These are phyloP conservation scores for Macrophomina pseudophaseolina DNA, from an alignment of 2,329 filamentous ascomycete species.

Conservation along the genomic window DNA sequence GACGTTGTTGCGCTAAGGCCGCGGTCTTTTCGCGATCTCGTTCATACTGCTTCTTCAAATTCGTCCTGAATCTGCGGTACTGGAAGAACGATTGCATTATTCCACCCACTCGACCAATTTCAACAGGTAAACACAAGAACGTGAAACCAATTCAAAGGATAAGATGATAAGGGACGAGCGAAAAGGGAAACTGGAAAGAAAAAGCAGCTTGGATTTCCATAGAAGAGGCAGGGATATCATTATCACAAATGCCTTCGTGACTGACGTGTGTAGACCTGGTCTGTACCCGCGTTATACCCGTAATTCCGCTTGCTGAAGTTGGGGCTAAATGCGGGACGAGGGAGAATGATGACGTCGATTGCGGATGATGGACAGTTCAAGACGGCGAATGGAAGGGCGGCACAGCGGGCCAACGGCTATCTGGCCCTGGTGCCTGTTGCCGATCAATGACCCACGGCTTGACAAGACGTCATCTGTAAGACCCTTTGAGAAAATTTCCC, in stretches of 20 bases:
- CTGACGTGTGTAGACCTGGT: neutral
- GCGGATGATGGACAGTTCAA: neutral
- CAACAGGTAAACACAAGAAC: too few species aligned
- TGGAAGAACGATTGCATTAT: constrained; percentile 37
- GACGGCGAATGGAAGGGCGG: neutral
- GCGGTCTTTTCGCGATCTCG: constrained; percentile 26
- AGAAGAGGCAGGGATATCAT: neutral
- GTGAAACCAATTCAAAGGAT: too few species aligned
- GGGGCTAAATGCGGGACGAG: neutral
- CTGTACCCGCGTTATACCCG: neutral
- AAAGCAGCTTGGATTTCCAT: neutral
- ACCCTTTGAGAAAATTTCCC: neutral
- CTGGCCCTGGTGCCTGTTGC: neutral
- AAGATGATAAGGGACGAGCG: too few species aligned
- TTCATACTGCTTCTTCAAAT: constrained; percentile 28
- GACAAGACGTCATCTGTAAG: neutral
- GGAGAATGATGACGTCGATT: constrained; percentile 8
- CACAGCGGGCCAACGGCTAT: neutral
- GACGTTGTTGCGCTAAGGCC: neutral
- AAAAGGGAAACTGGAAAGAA: neutral
- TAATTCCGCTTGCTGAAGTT: neutral
- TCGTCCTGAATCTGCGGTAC: constrained; percentile 32
- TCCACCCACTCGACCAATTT: neutral
- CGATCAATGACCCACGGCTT: neutral
- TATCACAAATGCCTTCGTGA: neutral